Percentiles rank a stretch among this genome's conserved stretches.
phyloP scores from a whole-genome alignment of 257 asterid species.

The Cinchona pubescens region DNA sequence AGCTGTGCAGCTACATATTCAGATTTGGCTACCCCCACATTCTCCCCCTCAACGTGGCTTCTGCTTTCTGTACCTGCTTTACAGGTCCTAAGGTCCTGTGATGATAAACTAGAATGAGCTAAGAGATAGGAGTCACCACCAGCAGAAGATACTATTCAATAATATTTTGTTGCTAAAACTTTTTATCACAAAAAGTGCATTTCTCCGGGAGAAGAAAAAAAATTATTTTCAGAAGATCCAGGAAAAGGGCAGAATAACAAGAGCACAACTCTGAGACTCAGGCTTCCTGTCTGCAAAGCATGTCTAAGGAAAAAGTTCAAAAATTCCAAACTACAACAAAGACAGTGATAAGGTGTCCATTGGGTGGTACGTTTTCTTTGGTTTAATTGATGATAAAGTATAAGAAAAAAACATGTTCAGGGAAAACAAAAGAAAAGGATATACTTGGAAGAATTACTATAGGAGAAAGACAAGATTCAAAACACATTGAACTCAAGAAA shows the following conservation, averaged over 20 bases:
- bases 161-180: too few relatives aligned
- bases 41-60: too few relatives aligned
- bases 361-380: neutral
- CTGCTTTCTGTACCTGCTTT: too few relatives aligned
- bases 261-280: too few relatives aligned
- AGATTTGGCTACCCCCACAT: too few relatives aligned
- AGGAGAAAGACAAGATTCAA: neutral
- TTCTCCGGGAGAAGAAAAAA: neutral
- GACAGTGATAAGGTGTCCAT: neutral
- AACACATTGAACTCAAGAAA: neutral
- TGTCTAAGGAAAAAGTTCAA: neutral
- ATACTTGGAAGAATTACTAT: neutral
- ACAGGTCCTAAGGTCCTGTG: slow-evolving; percentile 18
- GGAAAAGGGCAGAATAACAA: neutral
- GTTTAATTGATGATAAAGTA: neutral
- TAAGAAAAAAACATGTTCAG: neutral
- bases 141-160: neutral
- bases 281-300: neutral
- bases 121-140: neutral
- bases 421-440: neutral
- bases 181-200: neutral
- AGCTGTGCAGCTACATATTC: too few relatives aligned
- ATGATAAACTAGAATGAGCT: neutral
- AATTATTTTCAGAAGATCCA: neutral
- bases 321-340: neutral